Evolutionary conservation across 2,329 filamentous ascomycete species (phyloP).

Genomic region (Colletotrichum camelliae): DNA sequence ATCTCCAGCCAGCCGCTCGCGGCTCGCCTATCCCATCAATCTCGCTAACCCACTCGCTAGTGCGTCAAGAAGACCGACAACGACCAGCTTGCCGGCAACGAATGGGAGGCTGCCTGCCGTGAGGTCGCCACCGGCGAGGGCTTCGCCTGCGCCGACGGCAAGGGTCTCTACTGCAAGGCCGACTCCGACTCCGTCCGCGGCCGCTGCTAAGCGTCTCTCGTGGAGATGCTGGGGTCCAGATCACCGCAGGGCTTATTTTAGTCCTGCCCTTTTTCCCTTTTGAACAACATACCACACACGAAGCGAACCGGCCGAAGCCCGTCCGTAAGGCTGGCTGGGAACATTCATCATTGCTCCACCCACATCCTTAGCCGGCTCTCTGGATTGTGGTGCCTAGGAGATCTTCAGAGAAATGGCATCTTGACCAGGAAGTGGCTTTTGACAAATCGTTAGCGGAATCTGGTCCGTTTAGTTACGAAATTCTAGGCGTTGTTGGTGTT

Average conservation of each 20-base stretch:
- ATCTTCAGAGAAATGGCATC: not conserved
- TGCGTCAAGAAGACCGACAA: conserved; percentile 15
- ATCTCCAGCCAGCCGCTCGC: not conserved
- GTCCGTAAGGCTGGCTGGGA: not conserved
- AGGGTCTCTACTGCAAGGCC: conserved; percentile 25
- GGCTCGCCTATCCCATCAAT: not conserved
- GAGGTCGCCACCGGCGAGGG: conserved; percentile 14
- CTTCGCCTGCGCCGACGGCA: conserved; percentile 25
- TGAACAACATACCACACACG: not conserved
- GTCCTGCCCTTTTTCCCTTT: not conserved
- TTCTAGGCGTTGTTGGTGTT: conserved; percentile 15
- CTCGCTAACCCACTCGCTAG: not conserved
- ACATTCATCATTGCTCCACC: not conserved
- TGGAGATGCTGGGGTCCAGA: not conserved
- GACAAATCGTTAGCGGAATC: not conserved
- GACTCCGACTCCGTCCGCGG: conserved; percentile 10
- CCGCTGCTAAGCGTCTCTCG: conserved; percentile 15
- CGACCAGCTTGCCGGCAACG: conserved; percentile 21
- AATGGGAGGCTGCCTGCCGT: conserved; percentile 25
- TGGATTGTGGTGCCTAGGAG: conserved; percentile 1
- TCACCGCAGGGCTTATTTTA: not conserved
- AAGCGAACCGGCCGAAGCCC: not conserved
- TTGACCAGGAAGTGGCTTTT: not conserved
- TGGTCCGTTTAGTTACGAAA: conserved; percentile 13
- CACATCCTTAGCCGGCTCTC: conserved; percentile 8